A percentile compares a stretch with the other conserved stretches of the same genome.
phyloP scores from a whole-genome alignment of 1,284 basidiomycete genomes.

The Ustanciosporium gigantosporum region DNA sequence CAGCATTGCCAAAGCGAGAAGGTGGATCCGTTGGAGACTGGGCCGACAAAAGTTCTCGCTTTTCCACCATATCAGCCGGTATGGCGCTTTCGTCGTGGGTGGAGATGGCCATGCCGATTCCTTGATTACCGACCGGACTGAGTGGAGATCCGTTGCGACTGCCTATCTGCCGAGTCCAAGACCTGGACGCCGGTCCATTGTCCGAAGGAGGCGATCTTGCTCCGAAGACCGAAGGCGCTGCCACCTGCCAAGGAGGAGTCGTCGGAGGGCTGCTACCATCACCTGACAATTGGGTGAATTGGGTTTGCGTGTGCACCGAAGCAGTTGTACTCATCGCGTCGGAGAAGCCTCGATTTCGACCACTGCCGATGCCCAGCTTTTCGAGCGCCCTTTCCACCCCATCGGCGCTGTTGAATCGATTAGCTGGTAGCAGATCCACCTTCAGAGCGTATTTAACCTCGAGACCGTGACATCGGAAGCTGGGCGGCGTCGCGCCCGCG shows the following conservation, averaged over 20 bases:
- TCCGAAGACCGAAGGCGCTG: slow-evolving; percentile 18
- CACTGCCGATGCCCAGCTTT: slow-evolving; percentile 10
- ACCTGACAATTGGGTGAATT: slow-evolving; percentile 32
- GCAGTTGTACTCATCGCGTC: slow-evolving; percentile 31
- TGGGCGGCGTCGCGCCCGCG: slow-evolving; percentile 38
- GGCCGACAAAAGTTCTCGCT: no score
- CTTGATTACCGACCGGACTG: slow-evolving; percentile 3
- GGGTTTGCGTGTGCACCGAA: slow-evolving; percentile 41
- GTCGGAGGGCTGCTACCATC: slow-evolving; percentile 29
- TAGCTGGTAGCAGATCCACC: slow-evolving; percentile 47
- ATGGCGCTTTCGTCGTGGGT: slow-evolving; percentile 23
- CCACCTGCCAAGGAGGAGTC: slow-evolving; percentile 18
- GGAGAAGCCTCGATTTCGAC: slow-evolving; percentile 22
- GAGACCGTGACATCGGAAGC: slow-evolving; percentile 51
- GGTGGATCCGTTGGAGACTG: slow-evolving; percentile 2
- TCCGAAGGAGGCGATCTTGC: slow-evolving; percentile 8
- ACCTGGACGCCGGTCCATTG: slow-evolving; percentile 4
- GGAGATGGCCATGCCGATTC: slow-evolving; percentile 22
- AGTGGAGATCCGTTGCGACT: slow-evolving; percentile 21
- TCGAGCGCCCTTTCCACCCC: slow-evolving; percentile 26
- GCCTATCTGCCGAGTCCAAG: slow-evolving; percentile 3
- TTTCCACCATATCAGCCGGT: slow-evolving; percentile 9
- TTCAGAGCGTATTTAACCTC: slow-evolving; percentile 57
- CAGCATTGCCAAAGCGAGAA: neutral
- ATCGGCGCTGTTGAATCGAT: slow-evolving; percentile 16